Conservation (phyloP, 2,329 filamentous ascomycete genomes). For the Aquanectria penicillioides region DNA sequence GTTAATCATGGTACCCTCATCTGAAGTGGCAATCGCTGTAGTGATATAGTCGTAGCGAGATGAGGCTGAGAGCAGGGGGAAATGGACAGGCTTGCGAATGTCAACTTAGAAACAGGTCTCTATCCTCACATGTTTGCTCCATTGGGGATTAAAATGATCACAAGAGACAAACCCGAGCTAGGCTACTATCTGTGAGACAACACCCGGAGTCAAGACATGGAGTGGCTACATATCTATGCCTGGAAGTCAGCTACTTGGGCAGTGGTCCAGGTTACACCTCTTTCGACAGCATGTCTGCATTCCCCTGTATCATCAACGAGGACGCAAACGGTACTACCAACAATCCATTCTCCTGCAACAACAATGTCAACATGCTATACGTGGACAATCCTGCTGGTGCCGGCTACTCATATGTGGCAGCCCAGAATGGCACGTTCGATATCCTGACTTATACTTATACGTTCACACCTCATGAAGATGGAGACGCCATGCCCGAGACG, state of each 20-base stretch:
- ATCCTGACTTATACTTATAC: constrained; percentile 50
- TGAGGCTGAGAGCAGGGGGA: too few relatives aligned
- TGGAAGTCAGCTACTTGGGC: constrained; percentile 65
- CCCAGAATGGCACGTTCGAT: constrained; percentile 64
- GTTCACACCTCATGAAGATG: constrained; percentile 9
- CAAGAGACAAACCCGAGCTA: too few relatives aligned
- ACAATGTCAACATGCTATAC: constrained; percentile 58
- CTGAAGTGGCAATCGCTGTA: too few relatives aligned
- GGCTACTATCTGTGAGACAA: constrained; percentile 37
- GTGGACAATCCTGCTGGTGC: constrained; percentile 71
- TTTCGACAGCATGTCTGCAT: constrained; percentile 67
- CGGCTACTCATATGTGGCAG: constrained; percentile 64
- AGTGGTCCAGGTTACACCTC: constrained; percentile 70
- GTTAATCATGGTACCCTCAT: too few relatives aligned
- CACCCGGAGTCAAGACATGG: constrained; percentile 29
- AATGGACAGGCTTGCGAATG: too few relatives aligned
- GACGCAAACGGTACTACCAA: constrained; percentile 61
- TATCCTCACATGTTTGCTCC: too few relatives aligned
- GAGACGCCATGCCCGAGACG: constrained; percentile 1
- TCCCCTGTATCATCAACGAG: constrained; percentile 59
- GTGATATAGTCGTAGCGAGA: too few relatives aligned
- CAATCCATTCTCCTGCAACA: constrained; percentile 70
- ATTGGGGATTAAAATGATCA: too few relatives aligned
- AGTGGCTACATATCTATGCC: constrained; percentile 35
- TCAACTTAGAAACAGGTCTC: too few relatives aligned